Percentiles rank a stretch among this genome's conserved stretches.
Evolutionary conservation across 495 filamentous ascomycete species (phyloP).

Genomic region (Viridothelium virens): DNA sequence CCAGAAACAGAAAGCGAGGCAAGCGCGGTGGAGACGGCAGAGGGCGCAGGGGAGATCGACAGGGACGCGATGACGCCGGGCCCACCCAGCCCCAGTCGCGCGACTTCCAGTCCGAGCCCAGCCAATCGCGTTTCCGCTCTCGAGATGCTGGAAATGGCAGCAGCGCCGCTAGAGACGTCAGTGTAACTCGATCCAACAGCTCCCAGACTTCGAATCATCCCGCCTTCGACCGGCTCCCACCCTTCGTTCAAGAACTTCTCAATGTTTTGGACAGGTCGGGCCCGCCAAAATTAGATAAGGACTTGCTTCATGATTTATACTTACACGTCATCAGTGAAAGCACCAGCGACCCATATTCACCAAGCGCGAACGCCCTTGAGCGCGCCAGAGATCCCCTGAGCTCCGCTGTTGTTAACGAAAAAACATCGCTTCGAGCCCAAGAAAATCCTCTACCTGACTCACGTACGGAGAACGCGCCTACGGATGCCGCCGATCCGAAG

Average conservation of each 20-base stretch:
- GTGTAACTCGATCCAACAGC: background rate
- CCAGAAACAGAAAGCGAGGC: background rate
- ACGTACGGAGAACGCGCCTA: background rate
- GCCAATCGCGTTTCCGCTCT: too few relatives aligned
- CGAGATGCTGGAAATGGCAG: too few relatives aligned
- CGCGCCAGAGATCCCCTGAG: background rate
- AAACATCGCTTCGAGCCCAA: background rate
- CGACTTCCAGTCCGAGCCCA: too few relatives aligned
- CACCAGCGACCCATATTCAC: background rate
- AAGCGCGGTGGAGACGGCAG: background rate
- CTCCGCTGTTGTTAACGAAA: background rate
- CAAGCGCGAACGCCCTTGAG: background rate
- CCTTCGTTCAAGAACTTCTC: conserved; percentile 2
- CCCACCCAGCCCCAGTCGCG: too few relatives aligned
- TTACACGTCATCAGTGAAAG: background rate
- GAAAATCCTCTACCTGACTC: background rate
- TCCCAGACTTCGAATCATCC: background rate
- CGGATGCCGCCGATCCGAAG: conserved; percentile 2
- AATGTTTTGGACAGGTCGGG: conserved; percentile 5
- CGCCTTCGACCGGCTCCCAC: background rate
- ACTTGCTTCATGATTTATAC: background rate
- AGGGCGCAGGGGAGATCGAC: too few relatives aligned
- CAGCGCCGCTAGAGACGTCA: background rate
- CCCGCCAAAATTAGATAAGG: conserved; percentile 4
- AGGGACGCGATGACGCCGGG: too few relatives aligned